phyloP scores from a whole-genome alignment of 176 grass and related monocot species.

The Oryza rufipogon region DNA sequence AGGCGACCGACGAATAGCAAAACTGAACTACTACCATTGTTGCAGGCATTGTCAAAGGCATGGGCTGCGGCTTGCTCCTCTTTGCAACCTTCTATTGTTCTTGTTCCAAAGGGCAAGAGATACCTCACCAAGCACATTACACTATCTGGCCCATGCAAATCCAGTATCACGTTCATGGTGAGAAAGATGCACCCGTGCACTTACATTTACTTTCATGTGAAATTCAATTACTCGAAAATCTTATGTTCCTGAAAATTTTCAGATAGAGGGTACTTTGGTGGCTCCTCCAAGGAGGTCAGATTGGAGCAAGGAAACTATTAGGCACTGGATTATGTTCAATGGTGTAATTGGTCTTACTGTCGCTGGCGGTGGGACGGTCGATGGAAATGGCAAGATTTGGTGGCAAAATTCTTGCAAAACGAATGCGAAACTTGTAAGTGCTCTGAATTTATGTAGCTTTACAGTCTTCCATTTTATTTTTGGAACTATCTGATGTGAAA shows the following conservation, averaged over 20 bases:
- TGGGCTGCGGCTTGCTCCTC: conserved; percentile 65
- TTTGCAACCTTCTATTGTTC: conserved; percentile 34
- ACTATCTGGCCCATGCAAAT: conserved; percentile 63
- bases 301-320: conserved; percentile 41
- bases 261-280: conserved; percentile 66
- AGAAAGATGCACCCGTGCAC: conserved; percentile 11
- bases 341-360: conserved; percentile 46
- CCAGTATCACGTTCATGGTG: conserved; percentile 54
- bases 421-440: conserved; percentile 52
- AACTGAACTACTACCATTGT: background rate
- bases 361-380: conserved; percentile 56
- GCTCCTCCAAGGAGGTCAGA: conserved; percentile 49
- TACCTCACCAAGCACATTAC: conserved; percentile 51
- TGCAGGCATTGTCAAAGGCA: conserved; percentile 53
- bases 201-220: background rate
- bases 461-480: background rate
- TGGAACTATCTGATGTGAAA: conserved; percentile 27
- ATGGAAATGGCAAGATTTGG: conserved; percentile 78
- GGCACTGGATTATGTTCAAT: conserved; percentile 62
- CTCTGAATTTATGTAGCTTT: background rate
- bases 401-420: conserved; percentile 72
- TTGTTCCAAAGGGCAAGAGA: conserved; percentile 48
- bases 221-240: background rate
- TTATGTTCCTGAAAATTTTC: background rate
- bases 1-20: background rate